These are phyloP conservation scores for Salvia rosmarinus DNA, from an alignment of 257 asterid species.

Conservation along the genomic window DNA sequence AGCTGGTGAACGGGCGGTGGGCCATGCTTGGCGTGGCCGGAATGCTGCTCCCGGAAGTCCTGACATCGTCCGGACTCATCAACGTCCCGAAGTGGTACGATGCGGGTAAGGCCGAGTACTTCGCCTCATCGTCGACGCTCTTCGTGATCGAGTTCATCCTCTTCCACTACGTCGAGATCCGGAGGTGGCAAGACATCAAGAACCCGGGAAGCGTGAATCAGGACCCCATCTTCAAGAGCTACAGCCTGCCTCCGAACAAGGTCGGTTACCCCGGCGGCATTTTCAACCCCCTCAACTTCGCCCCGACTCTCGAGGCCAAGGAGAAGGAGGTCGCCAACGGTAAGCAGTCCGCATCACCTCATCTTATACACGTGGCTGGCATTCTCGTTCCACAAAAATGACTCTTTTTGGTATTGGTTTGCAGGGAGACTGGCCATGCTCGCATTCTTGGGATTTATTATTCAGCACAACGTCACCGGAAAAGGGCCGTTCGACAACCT, in stretches of 20 bases:
- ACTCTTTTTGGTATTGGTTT: background rate
- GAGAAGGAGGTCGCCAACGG: slow-evolving; percentile 95
- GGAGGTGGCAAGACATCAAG: slow-evolving; percentile 99
- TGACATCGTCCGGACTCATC: slow-evolving; percentile 65
- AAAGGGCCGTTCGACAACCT: slow-evolving; percentile 92
- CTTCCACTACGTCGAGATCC: slow-evolving; percentile 94
- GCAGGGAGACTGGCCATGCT: slow-evolving; percentile 98
- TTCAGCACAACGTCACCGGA: slow-evolving; percentile 96
- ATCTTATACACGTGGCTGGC: background rate
- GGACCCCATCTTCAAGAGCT: slow-evolving; percentile 90
- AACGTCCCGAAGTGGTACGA: slow-evolving; percentile 91
- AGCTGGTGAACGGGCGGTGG: slow-evolving; percentile 92
- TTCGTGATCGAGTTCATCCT: slow-evolving; percentile 91
- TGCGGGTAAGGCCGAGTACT: slow-evolving; percentile 79
- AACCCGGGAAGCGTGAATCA: slow-evolving; percentile 94
- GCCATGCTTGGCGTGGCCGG: slow-evolving; percentile 97
- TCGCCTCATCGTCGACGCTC: slow-evolving; percentile 84
- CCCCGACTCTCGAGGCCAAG: slow-evolving; percentile 79
- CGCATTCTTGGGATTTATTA: slow-evolving; percentile 88
- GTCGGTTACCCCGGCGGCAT: slow-evolving; percentile 91
- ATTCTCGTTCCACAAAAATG: background rate
- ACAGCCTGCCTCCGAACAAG: slow-evolving; percentile 75
- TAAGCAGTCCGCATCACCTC: slow-evolving; percentile 27
- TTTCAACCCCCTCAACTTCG: slow-evolving; percentile 86
- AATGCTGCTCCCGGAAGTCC: slow-evolving; percentile 82